phyloP scores from a whole-genome alignment of 805 yeast genomes.

The Yamadazyma tumulicola region DNA sequence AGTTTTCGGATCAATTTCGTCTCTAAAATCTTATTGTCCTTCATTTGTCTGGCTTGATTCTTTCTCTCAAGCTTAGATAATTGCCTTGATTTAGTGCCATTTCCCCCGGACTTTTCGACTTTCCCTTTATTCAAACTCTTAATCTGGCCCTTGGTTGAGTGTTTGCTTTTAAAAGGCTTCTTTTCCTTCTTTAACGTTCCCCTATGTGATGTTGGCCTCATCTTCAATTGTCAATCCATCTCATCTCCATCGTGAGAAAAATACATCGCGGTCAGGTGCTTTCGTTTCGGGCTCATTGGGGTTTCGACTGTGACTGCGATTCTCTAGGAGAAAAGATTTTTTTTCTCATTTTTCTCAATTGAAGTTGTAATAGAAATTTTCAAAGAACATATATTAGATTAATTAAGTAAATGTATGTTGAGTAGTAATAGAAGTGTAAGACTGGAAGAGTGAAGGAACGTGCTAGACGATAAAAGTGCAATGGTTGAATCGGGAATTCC shows the following conservation, averaged over 20 bases:
- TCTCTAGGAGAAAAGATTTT: too few species aligned
- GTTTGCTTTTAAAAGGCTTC: conserved; percentile 88
- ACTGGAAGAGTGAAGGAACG: too few species aligned
- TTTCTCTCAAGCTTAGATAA: conserved; percentile 61
- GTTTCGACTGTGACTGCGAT: too few species aligned
- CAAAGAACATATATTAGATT: background rate
- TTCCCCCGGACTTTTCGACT: conserved; percentile 59
- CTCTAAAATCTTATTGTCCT: conserved; percentile 64
- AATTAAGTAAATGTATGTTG: conserved; percentile 2
- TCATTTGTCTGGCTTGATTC: conserved; percentile 74
- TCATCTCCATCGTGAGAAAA: too few species aligned
- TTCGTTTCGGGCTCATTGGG: too few species aligned
- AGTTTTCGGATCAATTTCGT: conserved; percentile 58
- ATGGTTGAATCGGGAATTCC: too few species aligned
- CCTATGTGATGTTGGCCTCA: conserved; percentile 65
- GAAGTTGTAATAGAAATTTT: background rate
- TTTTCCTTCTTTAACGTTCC: conserved; percentile 79
- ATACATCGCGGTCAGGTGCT: too few species aligned
- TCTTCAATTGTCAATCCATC: too few species aligned
- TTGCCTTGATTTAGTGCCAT: conserved; percentile 35
- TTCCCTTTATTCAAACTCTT: conserved; percentile 83
- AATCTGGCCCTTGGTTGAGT: conserved; percentile 82
- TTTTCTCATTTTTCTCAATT: conserved; percentile 1
- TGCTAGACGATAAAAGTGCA: too few species aligned
- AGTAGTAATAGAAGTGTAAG: background rate